phyloP scores from a whole-genome alignment of 768 basidiomycete genomes.

The Auriscalpium microsporum region DNA sequence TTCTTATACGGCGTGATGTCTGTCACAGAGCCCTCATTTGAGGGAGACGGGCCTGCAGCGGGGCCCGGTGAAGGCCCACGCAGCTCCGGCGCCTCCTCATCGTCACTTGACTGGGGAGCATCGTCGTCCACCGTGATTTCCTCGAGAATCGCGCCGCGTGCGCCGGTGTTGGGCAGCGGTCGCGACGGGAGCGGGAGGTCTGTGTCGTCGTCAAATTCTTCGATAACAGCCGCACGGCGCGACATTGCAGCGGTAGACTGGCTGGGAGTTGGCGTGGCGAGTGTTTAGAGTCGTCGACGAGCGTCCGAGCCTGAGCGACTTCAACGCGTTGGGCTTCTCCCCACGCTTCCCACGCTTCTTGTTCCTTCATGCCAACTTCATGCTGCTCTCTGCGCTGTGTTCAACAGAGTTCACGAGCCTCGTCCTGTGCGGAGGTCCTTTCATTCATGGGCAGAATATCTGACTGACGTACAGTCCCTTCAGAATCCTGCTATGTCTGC shows the following conservation, averaged over 20 bases:
- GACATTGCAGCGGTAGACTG: conserved; percentile 41
- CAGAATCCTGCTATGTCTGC: conserved; percentile 5
- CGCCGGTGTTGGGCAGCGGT: conserved; percentile 56
- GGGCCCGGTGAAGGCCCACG: conserved; percentile 52
- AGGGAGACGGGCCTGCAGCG: conserved; percentile 25
- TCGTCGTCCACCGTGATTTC: conserved; percentile 42
- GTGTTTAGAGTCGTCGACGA: neutral
- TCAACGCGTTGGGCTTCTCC: neutral
- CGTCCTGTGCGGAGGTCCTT: conserved; percentile 1
- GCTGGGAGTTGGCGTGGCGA: neutral
- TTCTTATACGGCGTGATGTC: conserved; percentile 81
- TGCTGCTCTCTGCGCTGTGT: neutral
- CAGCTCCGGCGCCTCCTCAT: conserved; percentile 14
- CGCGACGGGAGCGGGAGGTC: conserved; percentile 74
- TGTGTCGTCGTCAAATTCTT: conserved; percentile 91
- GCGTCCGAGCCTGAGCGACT: neutral
- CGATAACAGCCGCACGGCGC: conserved; percentile 58
- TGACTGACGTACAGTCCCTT: neutral
- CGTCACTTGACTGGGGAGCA: conserved; percentile 13
- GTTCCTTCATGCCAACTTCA: neutral
- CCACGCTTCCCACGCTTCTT: conserved; percentile 10
- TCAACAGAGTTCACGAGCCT: conserved; percentile 1
- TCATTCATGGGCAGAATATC: too few relatives aligned
- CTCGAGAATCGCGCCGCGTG: conserved; percentile 70
- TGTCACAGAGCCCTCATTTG: conserved; percentile 36